phyloP scores from a whole-genome alignment of 768 basidiomycete genomes.

The Asterophora parasitica region DNA sequence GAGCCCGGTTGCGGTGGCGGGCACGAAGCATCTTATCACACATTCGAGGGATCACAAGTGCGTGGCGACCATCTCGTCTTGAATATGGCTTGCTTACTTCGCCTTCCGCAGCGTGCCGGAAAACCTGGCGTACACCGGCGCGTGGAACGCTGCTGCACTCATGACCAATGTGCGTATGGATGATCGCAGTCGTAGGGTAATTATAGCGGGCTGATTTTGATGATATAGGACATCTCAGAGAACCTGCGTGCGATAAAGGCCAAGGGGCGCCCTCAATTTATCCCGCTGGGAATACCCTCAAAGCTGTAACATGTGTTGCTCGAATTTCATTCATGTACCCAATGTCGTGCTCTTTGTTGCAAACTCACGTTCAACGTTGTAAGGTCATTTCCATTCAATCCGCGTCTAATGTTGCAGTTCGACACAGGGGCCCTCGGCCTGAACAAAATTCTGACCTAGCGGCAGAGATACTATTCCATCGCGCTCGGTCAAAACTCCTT shows the following conservation, averaged over 20 bases:
- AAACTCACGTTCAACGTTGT: no score
- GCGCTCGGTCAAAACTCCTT: no score
- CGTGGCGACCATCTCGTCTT: conserved; percentile 15
- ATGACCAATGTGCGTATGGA: conserved; percentile 31
- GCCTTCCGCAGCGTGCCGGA: conserved; percentile 28
- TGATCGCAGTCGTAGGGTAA: neutral
- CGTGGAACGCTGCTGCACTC: conserved; percentile 40
- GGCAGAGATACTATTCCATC: no score
- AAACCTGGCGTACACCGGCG: conserved; percentile 39
- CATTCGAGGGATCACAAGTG: conserved; percentile 80
- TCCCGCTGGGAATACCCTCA: conserved; percentile 19
- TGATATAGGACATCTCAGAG: conserved; percentile 33
- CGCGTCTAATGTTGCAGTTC: no score
- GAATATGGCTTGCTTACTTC: neutral
- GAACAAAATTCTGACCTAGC: no score
- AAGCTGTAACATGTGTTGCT: conserved; percentile 11
- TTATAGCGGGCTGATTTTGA: neutral
- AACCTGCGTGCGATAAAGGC: conserved; percentile 28
- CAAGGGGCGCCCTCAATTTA: conserved; percentile 28
- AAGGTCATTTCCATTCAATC: no score
- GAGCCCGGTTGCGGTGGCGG: conserved; percentile 72
- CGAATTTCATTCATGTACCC: no score
- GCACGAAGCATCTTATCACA: conserved; percentile 73
- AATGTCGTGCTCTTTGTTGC: no score
- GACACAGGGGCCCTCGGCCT: no score